Conservation (phyloP, 441 rosid genomes). For the Adansonia grandidieri region DNA sequence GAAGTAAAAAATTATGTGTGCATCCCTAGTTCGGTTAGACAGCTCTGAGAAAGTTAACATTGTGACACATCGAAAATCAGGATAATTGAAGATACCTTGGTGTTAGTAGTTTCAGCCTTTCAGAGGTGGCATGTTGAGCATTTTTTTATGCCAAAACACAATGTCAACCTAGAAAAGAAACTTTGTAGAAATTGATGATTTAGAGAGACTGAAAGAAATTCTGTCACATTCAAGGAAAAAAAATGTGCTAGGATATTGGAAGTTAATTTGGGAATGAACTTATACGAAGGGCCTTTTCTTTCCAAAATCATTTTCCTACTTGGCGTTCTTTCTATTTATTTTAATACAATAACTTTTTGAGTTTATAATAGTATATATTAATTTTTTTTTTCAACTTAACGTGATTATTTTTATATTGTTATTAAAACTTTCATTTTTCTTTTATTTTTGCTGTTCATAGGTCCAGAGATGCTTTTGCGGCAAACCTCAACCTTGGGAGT, state of each 20-base stretch:
- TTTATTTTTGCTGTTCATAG: slow-evolving; percentile 43
- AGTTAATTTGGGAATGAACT: background rate
- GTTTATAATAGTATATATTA: background rate
- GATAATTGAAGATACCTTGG: background rate
- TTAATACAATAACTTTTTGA: background rate
- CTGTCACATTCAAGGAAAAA: background rate
- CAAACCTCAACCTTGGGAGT: slow-evolving; percentile 65
- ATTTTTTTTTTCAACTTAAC: background rate
- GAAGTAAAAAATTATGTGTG: background rate
- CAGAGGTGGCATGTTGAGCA: background rate
- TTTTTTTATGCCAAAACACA: background rate
- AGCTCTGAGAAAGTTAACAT: background rate
- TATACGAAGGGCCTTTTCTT: slow-evolving; percentile 10
- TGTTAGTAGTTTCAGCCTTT: background rate
- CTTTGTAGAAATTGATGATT: background rate
- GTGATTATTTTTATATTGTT: background rate
- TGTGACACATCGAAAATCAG: background rate
- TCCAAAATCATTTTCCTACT: background rate
- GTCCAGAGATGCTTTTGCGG: slow-evolving; percentile 84
- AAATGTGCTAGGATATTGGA: background rate
- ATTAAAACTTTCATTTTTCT: background rate
- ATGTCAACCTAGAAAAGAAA: background rate
- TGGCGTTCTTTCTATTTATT: background rate
- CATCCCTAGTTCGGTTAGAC: background rate
- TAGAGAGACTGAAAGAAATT: background rate